Base-by-base conservation (phyloP, 768 basidiomycete genomes). In the Tephrocybe sp. region DNA sequence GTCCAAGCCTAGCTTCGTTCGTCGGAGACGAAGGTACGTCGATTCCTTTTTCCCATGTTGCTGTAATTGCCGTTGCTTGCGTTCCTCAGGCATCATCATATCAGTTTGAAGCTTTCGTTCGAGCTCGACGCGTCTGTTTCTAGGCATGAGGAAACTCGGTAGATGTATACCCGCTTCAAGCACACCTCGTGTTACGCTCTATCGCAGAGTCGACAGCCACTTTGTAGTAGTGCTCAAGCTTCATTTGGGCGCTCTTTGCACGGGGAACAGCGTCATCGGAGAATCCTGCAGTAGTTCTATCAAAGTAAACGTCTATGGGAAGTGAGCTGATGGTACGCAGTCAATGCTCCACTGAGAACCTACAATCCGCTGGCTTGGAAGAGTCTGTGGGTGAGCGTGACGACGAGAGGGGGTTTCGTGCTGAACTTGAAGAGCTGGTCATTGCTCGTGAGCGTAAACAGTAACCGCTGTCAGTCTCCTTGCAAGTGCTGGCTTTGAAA, bases 211-310 rank as follows among this genome's bases (percentile, higher is more conserved):
- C 94, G 36, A 99, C 97, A 1, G 92, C 92, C 34, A 97, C 86
- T 69, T 98, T 97, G 73, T 98, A 99, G 66, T 86, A 97, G 65
- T 95, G 87, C 71, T 98, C 97, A 46, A 98, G 79, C 70, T 96
- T 97, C 71, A 98, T 76, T 68, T 97, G 94, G 2, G 95, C 95
- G 34, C 82, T 83, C 68, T 93, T 95, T 12, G 92, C 90, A 57
- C 87, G 86, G 38, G 92, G 86, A 56, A 86, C 68, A 14, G 90
- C 86, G 54, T 88, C 84, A 48, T 91, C 86, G 5, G 90, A 88
- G 68, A 96, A 92, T 32, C 81, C 81, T 44, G 74, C 67, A 2
- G 86, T 80, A 38, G 80, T 86, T 55, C 96, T 81, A 60, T 95
- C 87, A 68, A 99, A 99, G 72, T 90, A 92, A 43, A 97, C 93